Evolutionary conservation across 345 rosid species (phyloP).

Genomic region (Hibiscus mutabilis): DNA sequence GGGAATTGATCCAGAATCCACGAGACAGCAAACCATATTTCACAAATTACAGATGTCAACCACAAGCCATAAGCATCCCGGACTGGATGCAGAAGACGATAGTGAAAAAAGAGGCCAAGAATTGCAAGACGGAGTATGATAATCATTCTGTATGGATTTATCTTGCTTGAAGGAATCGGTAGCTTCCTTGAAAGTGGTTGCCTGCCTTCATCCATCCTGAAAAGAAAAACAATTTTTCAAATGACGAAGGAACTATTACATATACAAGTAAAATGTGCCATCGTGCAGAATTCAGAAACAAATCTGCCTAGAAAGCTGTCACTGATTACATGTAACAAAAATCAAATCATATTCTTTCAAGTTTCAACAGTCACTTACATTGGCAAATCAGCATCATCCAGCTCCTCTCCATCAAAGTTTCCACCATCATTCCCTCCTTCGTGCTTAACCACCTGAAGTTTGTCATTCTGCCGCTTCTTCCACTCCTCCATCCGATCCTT

Average conservation of each 20-base stretch:
- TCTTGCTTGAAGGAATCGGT: too few species aligned
- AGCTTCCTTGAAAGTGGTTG: too few species aligned
- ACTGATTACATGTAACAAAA: neutral
- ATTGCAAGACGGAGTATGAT: conserved; percentile 85
- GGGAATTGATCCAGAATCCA: conserved; percentile 99
- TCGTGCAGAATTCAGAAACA: neutral
- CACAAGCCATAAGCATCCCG: conserved; percentile 84
- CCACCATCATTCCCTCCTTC: conserved; percentile 63
- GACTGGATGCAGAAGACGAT: conserved; percentile 90
- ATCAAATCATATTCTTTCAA: neutral
- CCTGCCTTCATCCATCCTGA: conserved; percentile 99
- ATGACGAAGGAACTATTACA: neutral
- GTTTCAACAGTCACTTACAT: conserved; percentile 44
- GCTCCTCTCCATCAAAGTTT: conserved; percentile 46
- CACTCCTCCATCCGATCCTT: conserved; percentile 90
- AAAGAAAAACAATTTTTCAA: conserved; percentile 11
- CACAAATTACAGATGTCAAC: conserved; percentile 95
- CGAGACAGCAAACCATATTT: conserved; percentile 95
- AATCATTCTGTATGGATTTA: too few species aligned
- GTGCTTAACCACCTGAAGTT: conserved; percentile 77
- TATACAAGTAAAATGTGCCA: neutral
- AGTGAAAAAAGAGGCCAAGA: conserved; percentile 88
- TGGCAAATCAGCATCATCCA: conserved; percentile 86
- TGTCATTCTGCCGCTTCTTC: conserved; percentile 77
- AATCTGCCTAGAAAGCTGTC: neutral